Evolutionary conservation across 129 eudicot species (phyloP).

Genomic region (Smallanthus sonchifolius): DNA sequence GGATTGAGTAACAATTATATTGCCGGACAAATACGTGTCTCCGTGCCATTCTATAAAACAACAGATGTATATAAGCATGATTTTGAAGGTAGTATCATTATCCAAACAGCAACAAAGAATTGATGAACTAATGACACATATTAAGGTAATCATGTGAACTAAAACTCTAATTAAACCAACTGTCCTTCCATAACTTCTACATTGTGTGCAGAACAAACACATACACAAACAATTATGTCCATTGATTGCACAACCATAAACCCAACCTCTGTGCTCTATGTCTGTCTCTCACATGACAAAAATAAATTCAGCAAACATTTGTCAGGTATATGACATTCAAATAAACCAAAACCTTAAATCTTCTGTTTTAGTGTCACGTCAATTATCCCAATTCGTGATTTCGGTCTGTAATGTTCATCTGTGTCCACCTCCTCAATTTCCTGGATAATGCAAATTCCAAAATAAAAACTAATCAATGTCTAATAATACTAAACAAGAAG

Average conservation of each 20-base stretch:
- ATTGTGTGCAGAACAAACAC: conserved; percentile 22
- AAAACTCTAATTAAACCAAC: conserved; percentile 18
- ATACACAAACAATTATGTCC: conserved; percentile 29
- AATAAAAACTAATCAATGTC: neutral
- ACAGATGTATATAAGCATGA: neutral
- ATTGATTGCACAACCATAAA: conserved; percentile 18
- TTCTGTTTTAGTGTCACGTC: conserved; percentile 65
- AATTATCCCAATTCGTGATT: conserved; percentile 69
- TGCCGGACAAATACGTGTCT: neutral
- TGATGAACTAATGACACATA: conserved; percentile 9
- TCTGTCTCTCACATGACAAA: conserved; percentile 7
- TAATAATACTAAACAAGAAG: neutral
- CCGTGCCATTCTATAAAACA: neutral
- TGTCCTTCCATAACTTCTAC: conserved; percentile 15
- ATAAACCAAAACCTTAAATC: conserved; percentile 28
- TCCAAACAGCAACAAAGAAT: neutral
- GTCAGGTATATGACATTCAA: conserved; percentile 7
- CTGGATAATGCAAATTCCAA: conserved; percentile 34
- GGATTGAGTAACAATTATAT: too few relatives aligned
- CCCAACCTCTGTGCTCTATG: neutral
- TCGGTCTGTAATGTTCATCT: conserved; percentile 83
- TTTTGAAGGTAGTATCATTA: neutral
- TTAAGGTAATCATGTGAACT: conserved; percentile 22
- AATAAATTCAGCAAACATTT: neutral
- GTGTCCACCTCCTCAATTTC: conserved; percentile 92